These are phyloP conservation scores for Phytophthora idaei DNA, from an alignment of 352 stramenopile species.

Conservation along the genomic window DNA sequence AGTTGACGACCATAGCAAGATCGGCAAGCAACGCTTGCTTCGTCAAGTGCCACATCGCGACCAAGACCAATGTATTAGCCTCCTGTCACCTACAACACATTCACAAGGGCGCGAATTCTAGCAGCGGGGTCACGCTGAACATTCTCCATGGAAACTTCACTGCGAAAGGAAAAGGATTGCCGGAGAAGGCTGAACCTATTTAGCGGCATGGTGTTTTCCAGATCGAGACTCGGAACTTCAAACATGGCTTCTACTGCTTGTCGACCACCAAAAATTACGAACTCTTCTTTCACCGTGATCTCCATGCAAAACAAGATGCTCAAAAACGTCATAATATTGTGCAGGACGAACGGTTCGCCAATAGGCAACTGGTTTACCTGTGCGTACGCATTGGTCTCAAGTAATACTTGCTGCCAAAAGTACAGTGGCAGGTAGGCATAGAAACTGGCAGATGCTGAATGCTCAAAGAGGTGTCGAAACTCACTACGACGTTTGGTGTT, in stretches of 20 bases:
- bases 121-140: conserved; percentile 3
- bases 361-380: background rate
- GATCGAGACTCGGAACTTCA: background rate
- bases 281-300: conserved; percentile 14
- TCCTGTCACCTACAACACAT: conserved; percentile 30
- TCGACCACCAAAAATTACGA: conserved; percentile 34
- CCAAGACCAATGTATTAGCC: conserved; percentile 29
- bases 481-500: background rate
- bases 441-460: background rate
- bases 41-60: conserved; percentile 31
- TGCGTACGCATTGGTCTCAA: background rate
- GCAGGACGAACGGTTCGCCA: background rate
- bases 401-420: background rate
- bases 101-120: conserved; percentile 30
- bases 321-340: background rate
- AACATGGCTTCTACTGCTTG: conserved; percentile 30
- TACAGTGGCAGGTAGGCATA: background rate
- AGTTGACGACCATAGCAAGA: conserved; percentile 29
- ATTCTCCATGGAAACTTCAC: background rate
- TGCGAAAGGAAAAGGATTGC: conserved; percentile 20
- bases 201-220: conserved; percentile 31
- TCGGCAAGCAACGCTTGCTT: conserved; percentile 31
- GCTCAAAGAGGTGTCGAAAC: background rate
- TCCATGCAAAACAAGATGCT: background rate
- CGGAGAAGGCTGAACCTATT: conserved; percentile 27